Evolutionary conservation across 2,329 filamentous ascomycete species (phyloP).

Genomic region (Verticillium nubilum): DNA sequence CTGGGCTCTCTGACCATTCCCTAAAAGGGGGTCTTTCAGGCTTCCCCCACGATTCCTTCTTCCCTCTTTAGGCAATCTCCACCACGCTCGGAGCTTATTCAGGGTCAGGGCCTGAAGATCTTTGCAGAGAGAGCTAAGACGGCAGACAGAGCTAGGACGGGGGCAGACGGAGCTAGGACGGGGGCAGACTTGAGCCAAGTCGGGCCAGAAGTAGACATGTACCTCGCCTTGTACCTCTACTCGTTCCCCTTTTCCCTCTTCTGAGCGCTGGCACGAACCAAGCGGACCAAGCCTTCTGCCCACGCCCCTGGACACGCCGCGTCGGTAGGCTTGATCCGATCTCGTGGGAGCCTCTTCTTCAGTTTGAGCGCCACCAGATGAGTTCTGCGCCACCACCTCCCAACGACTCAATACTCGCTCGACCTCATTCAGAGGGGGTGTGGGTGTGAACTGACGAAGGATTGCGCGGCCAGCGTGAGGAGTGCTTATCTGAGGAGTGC

Average conservation of each 20-base stretch:
- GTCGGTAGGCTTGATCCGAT: neutral
- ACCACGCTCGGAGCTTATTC: neutral
- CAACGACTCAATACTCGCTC: neutral
- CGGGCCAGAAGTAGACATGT: neutral
- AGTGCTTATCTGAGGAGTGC: too few species aligned
- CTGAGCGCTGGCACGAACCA: too few species aligned
- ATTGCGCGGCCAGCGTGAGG: neutral
- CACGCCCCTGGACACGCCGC: neutral
- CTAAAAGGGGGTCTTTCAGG: neutral
- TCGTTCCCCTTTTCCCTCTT: neutral
- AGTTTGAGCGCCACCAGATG: neutral
- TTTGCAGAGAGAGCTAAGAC: neutral
- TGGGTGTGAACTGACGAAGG: neutral
- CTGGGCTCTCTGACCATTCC: neutral
- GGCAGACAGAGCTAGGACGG: neutral
- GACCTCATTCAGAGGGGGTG: neutral
- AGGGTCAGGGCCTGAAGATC: neutral
- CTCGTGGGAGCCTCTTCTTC: neutral
- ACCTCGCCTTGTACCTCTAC: too few species aligned
- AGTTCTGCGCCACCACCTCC: neutral
- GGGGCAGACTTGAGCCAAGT: too few species aligned
- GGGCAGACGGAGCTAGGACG: too few species aligned
- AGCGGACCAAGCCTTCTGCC: neutral
- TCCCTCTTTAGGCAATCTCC: neutral
- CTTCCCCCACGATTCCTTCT: neutral